Percentiles rank a stretch among this genome's conserved stretches.
phyloP scores from a whole-genome alignment of 2,329 filamentous ascomycete species.

The Fusarium ambrosium region DNA sequence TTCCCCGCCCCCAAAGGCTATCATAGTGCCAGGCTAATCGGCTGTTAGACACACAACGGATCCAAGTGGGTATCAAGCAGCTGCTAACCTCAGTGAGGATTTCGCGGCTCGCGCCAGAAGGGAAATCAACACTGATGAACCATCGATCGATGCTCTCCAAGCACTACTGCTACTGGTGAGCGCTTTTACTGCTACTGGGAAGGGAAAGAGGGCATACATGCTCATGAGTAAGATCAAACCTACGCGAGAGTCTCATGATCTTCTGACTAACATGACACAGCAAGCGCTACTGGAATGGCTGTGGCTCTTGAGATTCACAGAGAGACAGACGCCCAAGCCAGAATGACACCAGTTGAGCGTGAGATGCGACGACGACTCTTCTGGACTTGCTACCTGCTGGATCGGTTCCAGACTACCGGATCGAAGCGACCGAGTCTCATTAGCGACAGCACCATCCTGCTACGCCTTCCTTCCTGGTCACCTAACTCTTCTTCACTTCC shows the following conservation, averaged over 20 bases:
- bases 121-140: conserved; percentile 83
- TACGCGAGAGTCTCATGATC: too few species aligned
- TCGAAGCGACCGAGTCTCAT: conserved; percentile 87
- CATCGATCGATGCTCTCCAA: conserved; percentile 83
- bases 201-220: conserved; percentile 90
- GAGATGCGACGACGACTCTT: conserved; percentile 86
- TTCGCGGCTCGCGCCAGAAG: conserved; percentile 77
- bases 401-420: conserved; percentile 85
- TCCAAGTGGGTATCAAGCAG: conserved; percentile 75
- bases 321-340: conserved; percentile 75
- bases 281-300: conserved; percentile 84
- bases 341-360: conserved; percentile 75
- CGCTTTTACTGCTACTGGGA: conserved; percentile 81
- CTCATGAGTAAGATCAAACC: conserved; percentile 71
- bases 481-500: conserved; percentile 71
- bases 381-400: conserved; percentile 90
- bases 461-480: conserved; percentile 82
- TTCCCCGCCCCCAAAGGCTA: background rate
- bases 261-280: conserved; percentile 61
- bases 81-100: conserved; percentile 77
- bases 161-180: conserved; percentile 80
- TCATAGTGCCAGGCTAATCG: conserved; percentile 3
- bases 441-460: conserved; percentile 79
- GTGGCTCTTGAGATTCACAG: conserved; percentile 85
- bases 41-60: conserved; percentile 74